Conservation (phyloP, 495 filamentous ascomycete genomes). For the Recurvomyces mirabilis region DNA sequence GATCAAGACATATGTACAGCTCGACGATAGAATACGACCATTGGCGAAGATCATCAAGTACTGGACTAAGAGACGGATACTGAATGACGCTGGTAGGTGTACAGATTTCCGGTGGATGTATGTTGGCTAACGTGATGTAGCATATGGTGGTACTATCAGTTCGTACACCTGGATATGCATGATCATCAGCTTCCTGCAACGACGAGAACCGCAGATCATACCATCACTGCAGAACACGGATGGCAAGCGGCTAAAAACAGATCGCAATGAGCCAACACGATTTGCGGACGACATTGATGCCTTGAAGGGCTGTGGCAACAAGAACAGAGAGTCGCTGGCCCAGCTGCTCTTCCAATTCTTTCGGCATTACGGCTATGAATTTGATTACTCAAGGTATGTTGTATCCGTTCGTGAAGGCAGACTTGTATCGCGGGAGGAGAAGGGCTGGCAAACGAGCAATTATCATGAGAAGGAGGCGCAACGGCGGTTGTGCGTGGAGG, state of each 20-base stretch:
- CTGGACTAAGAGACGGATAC: conserved; percentile 83
- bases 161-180: conserved; percentile 99
- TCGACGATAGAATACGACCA: conserved; percentile 80
- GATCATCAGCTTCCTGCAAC: conserved; percentile 93
- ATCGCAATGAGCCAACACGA: conserved; percentile 52
- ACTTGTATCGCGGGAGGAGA: conserved; percentile 72
- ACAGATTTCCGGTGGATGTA: too few species aligned
- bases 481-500: conserved; percentile 85
- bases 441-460: conserved; percentile 62
- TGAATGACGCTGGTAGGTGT: conserved; percentile 93
- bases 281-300: conserved; percentile 79
- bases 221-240: conserved; percentile 74
- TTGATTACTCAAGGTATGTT: conserved; percentile 75
- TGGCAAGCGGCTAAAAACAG: conserved; percentile 43
- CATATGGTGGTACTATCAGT: conserved; percentile 84
- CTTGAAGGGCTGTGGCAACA: conserved; percentile 58
- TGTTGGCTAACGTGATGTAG: too few species aligned
- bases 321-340: conserved; percentile 74
- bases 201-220: conserved; percentile 73
- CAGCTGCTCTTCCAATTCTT: conserved; percentile 88
- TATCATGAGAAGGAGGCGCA: conserved; percentile 43
- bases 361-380: conserved; percentile 82
- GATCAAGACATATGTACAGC: conserved; percentile 94
- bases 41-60: conserved; percentile 94
- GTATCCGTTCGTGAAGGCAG: conserved; percentile 80